Base-by-base conservation (phyloP, 1,284 basidiomycete genomes). In the Ceratobasidium sp. region DNA sequence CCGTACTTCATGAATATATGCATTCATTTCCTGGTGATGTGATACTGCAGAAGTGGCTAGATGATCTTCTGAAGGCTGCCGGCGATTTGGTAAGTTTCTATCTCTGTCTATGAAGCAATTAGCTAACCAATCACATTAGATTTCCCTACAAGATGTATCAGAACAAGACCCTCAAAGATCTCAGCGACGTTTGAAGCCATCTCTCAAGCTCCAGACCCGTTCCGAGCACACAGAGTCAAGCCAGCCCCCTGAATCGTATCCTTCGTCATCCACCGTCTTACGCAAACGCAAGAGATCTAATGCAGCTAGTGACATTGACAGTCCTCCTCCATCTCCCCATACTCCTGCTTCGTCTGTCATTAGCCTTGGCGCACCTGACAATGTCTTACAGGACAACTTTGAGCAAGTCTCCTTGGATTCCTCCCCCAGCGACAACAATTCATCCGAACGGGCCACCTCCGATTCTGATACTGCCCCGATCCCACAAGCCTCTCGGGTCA, bases 11-110 rank as follows among this genome's bases (percentile, higher is more conserved):
- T 11, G 14, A 63, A 19, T 63, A 27, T 27, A 29, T 63, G 19
- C 17, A 63, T 17, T 22, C 24, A 15, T 27, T 45, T 63, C 60
- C 60, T 47, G 41, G 60, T 4, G 60, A 63, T 24, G 27, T 63
- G 22, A 63, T 63, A 19, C 41, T 47, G 22, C 60, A 63, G 22
- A 63, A 47, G 17, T 63, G 60, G 60, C 60, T 63, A 19, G 5
- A 45, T 4, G 60, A 63, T 15, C 24, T 63, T 27, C n/a, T 45
- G n/a, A 29, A n/a, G 1, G 60, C 60, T 14, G 60, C 60, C 17
- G 7, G 29, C 9, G 57, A 60, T 11, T 33, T 60, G 33, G 59
- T 33, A 15, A 60, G n/a, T 27, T 11, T 15, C 14, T 2, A 31
- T 31, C 27, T 31, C 27, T n/a, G n/a, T n/a, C n/a, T n/a, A n/a